Evolutionary conservation across 345 rosid genomes (phyloP).

Genomic region (Barbarea vulgaris): DNA sequence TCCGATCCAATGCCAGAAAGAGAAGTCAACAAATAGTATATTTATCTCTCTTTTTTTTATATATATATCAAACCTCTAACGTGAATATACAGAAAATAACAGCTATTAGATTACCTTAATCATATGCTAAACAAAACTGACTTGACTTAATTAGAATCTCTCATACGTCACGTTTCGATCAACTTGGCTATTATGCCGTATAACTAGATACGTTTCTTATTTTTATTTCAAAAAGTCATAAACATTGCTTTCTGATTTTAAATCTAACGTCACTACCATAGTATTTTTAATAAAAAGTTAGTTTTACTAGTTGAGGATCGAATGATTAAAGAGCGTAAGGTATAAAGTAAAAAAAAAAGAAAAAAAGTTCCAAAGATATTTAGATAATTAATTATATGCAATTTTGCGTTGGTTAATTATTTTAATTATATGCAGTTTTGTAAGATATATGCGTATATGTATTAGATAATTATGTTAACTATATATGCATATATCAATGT

Average conservation of each 20-base stretch:
- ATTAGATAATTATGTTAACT: too few relatives aligned
- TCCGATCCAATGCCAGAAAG: neutral
- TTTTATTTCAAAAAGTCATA: neutral
- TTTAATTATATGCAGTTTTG: too few relatives aligned
- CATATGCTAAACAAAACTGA: neutral
- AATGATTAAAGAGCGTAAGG: neutral
- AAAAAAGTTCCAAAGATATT: too few relatives aligned
- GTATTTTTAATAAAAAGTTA: neutral
- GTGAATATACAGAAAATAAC: neutral
- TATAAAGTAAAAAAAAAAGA: too few relatives aligned
- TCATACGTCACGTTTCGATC: conserved; percentile 3
- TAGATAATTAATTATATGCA: too few relatives aligned
- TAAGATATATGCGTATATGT: too few relatives aligned
- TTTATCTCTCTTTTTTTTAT: too few relatives aligned
- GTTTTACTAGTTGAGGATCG: neutral
- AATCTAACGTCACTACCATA: neutral
- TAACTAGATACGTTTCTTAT: neutral
- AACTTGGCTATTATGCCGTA: neutral
- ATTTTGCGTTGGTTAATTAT: too few relatives aligned
- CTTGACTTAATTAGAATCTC: conserved; percentile 9
- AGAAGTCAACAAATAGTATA: neutral
- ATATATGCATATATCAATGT: too few relatives aligned
- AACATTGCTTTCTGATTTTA: neutral
- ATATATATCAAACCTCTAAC: neutral
- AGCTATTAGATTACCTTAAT: conserved; percentile 17